Conservation (phyloP, 2,329 filamentous ascomycete genomes). For the Trichoderma sp. region DNA sequence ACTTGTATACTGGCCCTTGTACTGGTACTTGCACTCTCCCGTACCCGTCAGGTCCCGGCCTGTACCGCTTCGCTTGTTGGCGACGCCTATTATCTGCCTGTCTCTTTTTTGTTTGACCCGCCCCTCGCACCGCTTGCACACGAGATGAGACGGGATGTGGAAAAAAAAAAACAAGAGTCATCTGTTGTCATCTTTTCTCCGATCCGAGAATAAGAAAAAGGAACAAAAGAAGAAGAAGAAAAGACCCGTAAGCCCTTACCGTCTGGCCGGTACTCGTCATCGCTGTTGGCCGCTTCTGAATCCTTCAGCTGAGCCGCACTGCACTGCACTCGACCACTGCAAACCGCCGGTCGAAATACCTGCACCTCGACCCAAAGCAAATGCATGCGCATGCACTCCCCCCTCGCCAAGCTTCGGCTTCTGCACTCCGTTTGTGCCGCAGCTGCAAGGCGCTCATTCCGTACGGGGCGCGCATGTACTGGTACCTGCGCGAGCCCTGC, state of each 20-base stretch:
- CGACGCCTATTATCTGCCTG: background rate
- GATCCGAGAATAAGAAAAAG: background rate
- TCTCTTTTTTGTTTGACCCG: background rate
- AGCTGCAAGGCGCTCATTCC: background rate
- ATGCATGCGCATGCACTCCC: background rate
- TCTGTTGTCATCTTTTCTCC: background rate
- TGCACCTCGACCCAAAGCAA: background rate
- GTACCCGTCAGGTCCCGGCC: too few species aligned
- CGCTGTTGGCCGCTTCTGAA: background rate
- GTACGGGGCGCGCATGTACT: background rate
- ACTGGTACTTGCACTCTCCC: background rate
- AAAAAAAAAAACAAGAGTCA: background rate
- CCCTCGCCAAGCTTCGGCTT: background rate
- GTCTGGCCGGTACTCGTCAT: slow-evolving; percentile 2
- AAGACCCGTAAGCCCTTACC: slow-evolving; percentile 3
- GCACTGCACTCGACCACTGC: too few species aligned
- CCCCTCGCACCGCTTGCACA: background rate
- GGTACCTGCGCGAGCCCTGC: background rate
- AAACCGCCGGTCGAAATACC: too few species aligned
- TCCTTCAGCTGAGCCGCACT: background rate
- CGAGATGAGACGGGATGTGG: background rate
- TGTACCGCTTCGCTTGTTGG: background rate
- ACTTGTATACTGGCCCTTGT: too few species aligned
- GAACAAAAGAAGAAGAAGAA: background rate
- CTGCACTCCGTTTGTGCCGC: background rate